phyloP scores from a whole-genome alignment of 345 rosid species.

The Moricandia arvensis region DNA sequence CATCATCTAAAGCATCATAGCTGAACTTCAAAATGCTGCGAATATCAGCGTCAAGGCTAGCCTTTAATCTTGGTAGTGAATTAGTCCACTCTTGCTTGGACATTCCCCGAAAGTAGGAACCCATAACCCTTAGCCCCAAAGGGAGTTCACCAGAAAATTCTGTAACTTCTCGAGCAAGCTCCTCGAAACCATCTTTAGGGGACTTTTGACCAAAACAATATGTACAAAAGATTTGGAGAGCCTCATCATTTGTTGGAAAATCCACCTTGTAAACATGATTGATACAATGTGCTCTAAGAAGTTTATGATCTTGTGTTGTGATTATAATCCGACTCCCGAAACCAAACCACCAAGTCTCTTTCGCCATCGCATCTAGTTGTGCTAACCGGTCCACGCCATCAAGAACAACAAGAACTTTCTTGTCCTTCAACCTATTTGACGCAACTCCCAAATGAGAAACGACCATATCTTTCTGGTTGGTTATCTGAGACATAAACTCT shows the following conservation, averaged over 20 bases:
- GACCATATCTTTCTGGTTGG: no score
- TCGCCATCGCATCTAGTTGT: neutral
- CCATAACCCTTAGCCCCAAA: slow-evolving; percentile 8
- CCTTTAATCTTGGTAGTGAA: neutral
- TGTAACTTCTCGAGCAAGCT: neutral
- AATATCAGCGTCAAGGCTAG: neutral
- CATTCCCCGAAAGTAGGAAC: slow-evolving; percentile 9
- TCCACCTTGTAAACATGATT: neutral
- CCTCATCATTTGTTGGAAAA: neutral
- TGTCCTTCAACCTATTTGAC: no score
- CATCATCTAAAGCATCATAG: neutral
- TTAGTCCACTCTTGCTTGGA: neutral
- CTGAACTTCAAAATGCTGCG: neutral
- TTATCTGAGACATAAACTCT: neutral
- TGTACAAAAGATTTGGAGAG: neutral
- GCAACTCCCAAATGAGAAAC: neutral
- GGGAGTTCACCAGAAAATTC: neutral
- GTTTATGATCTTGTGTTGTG: neutral
- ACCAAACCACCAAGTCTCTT: neutral
- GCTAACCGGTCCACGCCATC: neutral
- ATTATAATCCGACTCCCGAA: neutral
- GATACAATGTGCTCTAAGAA: neutral
- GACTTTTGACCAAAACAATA: neutral
- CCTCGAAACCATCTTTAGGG: neutral
- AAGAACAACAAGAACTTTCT: neutral